Percentiles rank a stretch among this genome's conserved stretches.
Evolutionary conservation across 2,329 filamentous ascomycete genomes (phyloP).

Genomic region (Fusarium devonianum): DNA sequence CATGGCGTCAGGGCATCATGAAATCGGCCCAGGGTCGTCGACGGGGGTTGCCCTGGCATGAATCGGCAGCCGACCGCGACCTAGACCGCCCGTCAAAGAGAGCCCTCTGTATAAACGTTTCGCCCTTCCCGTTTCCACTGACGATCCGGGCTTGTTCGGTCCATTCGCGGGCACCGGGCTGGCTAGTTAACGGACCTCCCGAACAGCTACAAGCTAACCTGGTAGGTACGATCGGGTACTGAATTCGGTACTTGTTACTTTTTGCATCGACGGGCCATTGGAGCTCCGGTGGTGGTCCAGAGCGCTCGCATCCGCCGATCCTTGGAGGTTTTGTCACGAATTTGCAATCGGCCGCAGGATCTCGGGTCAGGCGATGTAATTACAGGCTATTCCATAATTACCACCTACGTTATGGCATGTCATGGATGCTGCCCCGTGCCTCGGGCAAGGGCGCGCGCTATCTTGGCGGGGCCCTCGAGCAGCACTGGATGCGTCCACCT

Average conservation of each 20-base stretch:
- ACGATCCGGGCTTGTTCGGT: constrained; percentile 25
- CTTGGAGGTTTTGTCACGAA: no score
- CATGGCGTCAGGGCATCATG: neutral
- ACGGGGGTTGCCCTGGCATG: constrained; percentile 2
- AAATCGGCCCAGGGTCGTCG: constrained; percentile 13
- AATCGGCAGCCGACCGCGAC: constrained; percentile 22
- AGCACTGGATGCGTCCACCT: no score
- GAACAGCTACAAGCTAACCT: no score
- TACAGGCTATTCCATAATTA: neutral
- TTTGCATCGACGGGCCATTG: no score
- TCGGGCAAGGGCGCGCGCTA: constrained; percentile 2
- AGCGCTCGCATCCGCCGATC: no score
- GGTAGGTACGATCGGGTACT: no score
- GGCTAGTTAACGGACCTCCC: constrained; percentile 20
- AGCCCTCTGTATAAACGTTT: constrained; percentile 16
- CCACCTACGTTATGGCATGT: neutral
- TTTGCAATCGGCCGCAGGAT: no score
- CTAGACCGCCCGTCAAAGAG: constrained; percentile 9
- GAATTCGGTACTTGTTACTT: no score
- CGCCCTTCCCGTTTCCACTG: constrained; percentile 30
- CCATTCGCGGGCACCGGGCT: no score
- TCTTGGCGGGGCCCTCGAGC: no score
- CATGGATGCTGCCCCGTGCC: constrained; percentile 5
- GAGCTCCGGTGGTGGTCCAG: no score
- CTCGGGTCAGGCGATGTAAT: neutral